Evolutionary conservation across 805 yeast species (phyloP).

Genomic region (Lachancea sp.): DNA sequence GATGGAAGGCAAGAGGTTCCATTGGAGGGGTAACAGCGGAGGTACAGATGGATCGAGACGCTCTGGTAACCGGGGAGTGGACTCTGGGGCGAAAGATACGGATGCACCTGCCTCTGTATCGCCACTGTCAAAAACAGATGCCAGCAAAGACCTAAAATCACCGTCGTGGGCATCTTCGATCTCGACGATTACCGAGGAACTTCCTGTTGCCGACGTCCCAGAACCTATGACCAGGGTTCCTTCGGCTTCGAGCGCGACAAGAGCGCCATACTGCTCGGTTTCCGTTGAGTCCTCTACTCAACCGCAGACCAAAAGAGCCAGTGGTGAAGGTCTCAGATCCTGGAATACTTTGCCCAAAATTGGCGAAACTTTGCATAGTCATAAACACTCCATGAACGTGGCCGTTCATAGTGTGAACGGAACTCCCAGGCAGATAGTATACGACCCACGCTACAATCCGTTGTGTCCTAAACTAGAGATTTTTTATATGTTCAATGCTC

Average conservation of each 20-base stretch:
- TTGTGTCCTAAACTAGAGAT: conserved; percentile 22
- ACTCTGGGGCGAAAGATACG: not conserved
- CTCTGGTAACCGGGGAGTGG: not conserved
- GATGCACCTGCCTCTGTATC: not conserved
- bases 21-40: not conserved
- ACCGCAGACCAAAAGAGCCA: not conserved
- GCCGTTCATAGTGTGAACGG: conserved; percentile 22
- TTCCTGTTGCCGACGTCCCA: conserved; percentile 2
- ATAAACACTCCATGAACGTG: conserved; percentile 19
- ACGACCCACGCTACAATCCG: conserved; percentile 24
- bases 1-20: conserved; percentile 3
- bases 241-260: conserved; percentile 1
- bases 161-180: conserved; percentile 9
- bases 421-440: conserved; percentile 20
- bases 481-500: conserved; percentile 24
- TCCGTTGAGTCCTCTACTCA: not conserved
- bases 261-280: conserved; percentile 2
- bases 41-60: not conserved
- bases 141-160: conserved; percentile 2
- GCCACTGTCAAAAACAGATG: not conserved
- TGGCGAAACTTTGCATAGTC: conserved; percentile 17
- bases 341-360: conserved; percentile 26
- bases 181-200: conserved; percentile 9
- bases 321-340: conserved; percentile 1
- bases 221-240: conserved; percentile 7